Evolutionary conservation across 768 basidiomycete species (phyloP).

Genomic region (Steccherinum ochraceum): DNA sequence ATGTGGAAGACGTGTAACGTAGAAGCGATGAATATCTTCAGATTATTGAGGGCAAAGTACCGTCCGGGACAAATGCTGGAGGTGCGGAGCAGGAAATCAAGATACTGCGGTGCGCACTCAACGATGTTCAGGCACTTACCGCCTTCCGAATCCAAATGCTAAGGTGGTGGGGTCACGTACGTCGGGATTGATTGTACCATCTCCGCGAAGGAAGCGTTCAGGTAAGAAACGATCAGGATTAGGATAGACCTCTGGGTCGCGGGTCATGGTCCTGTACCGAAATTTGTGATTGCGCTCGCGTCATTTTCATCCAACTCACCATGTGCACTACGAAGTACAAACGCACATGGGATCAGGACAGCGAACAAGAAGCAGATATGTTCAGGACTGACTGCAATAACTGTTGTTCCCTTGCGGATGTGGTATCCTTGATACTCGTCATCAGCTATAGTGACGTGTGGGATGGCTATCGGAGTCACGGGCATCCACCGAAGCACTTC

Average conservation of each 20-base stretch:
- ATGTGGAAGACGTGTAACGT: too few relatives aligned
- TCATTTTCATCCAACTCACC: too few relatives aligned
- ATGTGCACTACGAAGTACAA: too few relatives aligned
- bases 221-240: conserved; percentile 47
- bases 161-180: too few relatives aligned
- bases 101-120: too few relatives aligned
- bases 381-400: background rate
- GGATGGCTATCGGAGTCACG: background rate
- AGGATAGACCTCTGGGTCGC: conserved; percentile 38
- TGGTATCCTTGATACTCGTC: conserved; percentile 4
- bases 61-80: conserved; percentile 3
- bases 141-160: too few relatives aligned
- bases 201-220: conserved; percentile 49
- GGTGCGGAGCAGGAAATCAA: background rate
- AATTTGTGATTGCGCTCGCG: too few relatives aligned
- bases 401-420: conserved; percentile 1
- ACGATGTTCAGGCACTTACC: too few relatives aligned
- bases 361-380: too few relatives aligned
- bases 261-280: conserved; percentile 28
- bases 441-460: background rate
- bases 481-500: background rate
- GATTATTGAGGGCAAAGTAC: background rate
- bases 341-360: too few relatives aligned
- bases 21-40: too few relatives aligned
- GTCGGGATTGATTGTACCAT: too few relatives aligned